Conservation (phyloP, 495 filamentous ascomycete species). For the Lichenothelia convexa region DNA sequence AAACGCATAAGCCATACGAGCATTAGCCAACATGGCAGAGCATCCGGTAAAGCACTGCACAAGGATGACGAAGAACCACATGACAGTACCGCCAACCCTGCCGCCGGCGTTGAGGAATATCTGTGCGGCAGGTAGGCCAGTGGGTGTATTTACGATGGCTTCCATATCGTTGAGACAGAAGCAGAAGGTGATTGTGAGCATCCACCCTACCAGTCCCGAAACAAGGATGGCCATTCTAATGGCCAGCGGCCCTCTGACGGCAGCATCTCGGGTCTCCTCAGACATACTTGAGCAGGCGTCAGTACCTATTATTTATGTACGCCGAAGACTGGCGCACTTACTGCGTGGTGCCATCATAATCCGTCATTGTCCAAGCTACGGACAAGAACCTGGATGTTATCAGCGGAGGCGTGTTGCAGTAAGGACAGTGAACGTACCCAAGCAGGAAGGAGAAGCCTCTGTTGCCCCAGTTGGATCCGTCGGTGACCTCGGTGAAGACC, state of each 20-base stretch:
- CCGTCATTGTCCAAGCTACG: slow-evolving; percentile 58
- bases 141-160: slow-evolving; percentile 38
- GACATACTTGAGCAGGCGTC: no score
- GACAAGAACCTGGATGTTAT: slow-evolving; percentile 32
- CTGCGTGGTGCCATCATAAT: slow-evolving; percentile 61
- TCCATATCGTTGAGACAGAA: slow-evolving; percentile 53
- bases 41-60: slow-evolving; percentile 58
- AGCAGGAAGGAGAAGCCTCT: slow-evolving; percentile 51
- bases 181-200: slow-evolving; percentile 48
- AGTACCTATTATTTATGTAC: no score
- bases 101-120: slow-evolving; percentile 55
- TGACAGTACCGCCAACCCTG: slow-evolving; percentile 36
- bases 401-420: not conserved
- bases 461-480: slow-evolving; percentile 42
- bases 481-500: slow-evolving; percentile 43
- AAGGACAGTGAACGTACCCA: slow-evolving; percentile 20
- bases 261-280: slow-evolving; percentile 55
- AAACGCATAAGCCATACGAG: slow-evolving; percentile 57
- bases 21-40: slow-evolving; percentile 52
- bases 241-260: slow-evolving; percentile 43
- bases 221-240: slow-evolving; percentile 46
- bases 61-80: slow-evolving; percentile 53
- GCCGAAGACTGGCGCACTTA: no score
- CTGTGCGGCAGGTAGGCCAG: slow-evolving; percentile 49
- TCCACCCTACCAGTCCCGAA: slow-evolving; percentile 45